These are phyloP conservation scores for Claviceps capensis DNA, from an alignment of 2,329 filamentous ascomycete species.

Conservation along the genomic window DNA sequence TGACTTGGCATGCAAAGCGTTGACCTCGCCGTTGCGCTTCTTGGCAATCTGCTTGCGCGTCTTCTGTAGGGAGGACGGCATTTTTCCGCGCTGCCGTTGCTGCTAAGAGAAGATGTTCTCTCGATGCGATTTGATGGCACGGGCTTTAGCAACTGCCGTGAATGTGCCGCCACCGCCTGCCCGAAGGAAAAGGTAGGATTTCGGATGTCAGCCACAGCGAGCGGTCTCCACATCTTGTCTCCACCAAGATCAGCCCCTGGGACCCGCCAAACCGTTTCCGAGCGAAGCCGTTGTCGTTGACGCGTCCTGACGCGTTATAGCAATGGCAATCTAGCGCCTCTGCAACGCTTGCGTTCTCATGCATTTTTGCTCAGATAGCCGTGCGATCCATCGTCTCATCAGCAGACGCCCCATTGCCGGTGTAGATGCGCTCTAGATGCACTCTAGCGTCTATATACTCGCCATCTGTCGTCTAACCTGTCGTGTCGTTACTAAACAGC, in stretches of 20 bases:
- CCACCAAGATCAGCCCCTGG: no score
- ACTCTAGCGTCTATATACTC: background rate
- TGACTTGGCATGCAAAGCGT: constrained; percentile 74
- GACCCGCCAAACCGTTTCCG: no score
- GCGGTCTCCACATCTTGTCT: no score
- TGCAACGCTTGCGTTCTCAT: no score
- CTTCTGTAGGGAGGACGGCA: constrained; percentile 69
- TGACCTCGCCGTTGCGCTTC: constrained; percentile 63
- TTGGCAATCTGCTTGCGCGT: constrained; percentile 82
- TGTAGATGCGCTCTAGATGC: no score
- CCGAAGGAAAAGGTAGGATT: no score
- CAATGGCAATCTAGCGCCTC: background rate
- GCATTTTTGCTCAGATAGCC: background rate
- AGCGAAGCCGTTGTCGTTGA: no score
- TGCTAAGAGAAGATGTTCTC: background rate
- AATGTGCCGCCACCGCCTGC: no score
- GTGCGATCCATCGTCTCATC: background rate
- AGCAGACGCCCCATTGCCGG: no score
- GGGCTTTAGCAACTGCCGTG: no score
- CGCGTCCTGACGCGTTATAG: background rate
- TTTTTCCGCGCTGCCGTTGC: constrained; percentile 24
- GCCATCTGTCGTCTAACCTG: background rate
- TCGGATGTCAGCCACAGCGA: no score
- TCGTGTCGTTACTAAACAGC: background rate
- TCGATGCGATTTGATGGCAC: no score